A percentile compares a stretch with the other conserved stretches of the same genome.
phyloP scores from a whole-genome alignment of 805 yeast species.

The Metschnikowia reukaufii region DNA sequence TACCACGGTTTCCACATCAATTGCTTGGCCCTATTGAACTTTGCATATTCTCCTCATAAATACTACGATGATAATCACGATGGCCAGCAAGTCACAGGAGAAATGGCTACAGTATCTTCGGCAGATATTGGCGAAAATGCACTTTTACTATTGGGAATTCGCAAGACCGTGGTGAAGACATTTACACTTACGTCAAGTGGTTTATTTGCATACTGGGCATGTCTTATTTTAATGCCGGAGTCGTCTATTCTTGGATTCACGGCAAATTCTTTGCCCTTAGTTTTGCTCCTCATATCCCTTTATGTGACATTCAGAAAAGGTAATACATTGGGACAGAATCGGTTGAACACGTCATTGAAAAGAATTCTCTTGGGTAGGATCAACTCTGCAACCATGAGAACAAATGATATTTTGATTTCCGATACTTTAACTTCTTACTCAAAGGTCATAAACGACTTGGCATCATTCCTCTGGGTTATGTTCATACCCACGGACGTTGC shows the following conservation, averaged over 20 bases:
- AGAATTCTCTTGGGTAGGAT: conserved; percentile 61
- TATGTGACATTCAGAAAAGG: conserved; percentile 35
- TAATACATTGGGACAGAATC: conserved; percentile 35
- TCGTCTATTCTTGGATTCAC: conserved; percentile 2
- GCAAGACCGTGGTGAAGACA: conserved; percentile 30
- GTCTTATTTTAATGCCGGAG: conserved; percentile 6
- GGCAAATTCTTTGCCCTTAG: conserved; percentile 2
- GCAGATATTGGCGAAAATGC: conserved; percentile 34
- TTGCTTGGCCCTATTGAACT: conserved; percentile 43
- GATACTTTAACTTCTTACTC: conserved; percentile 85
- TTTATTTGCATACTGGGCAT: conserved; percentile 20
- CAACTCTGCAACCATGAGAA: conserved; percentile 54
- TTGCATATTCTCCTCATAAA: conserved; percentile 40
- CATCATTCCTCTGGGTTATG: conserved; percentile 50
- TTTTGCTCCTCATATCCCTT: conserved; percentile 2
- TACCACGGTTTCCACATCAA: conserved; percentile 41
- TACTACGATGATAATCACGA: conserved; percentile 25
- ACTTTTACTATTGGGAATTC: conserved; percentile 34
- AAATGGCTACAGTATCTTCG: conserved; percentile 29
- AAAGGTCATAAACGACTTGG: conserved; percentile 71
- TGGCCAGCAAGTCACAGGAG: conserved; percentile 30
- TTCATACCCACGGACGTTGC: conserved; percentile 20
- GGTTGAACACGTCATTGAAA: conserved; percentile 50
- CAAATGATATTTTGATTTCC: conserved; percentile 78
- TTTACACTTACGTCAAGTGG: conserved; percentile 22